Evolutionary conservation across 352 stramenopile species (phyloP).

Genomic region (Plasmopara muralis): DNA sequence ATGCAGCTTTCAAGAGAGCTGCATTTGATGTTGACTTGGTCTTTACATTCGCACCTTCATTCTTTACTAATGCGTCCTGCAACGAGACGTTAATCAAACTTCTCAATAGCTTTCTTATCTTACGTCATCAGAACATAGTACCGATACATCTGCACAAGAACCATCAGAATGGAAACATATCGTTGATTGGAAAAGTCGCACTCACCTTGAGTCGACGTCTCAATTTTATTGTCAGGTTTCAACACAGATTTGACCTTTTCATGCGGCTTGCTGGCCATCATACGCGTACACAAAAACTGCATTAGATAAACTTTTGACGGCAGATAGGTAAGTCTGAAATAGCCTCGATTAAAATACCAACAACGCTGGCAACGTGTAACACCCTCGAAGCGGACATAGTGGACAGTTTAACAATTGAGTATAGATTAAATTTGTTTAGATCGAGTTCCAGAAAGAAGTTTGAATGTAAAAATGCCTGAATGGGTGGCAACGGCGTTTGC

Average conservation of each 20-base stretch:
- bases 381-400: background rate
- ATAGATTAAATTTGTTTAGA: no score
- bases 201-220: slow-evolving; percentile 13
- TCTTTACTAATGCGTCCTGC: slow-evolving; percentile 28
- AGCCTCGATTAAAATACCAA: background rate
- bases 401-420: no score
- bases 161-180: background rate
- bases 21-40: slow-evolving; percentile 36
- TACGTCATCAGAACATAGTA: background rate
- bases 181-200: background rate
- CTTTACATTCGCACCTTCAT: slow-evolving; percentile 21
- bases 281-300: background rate
- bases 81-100: background rate
- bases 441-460: no score
- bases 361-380: slow-evolving; percentile 7
- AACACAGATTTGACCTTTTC: slow-evolving; percentile 4
- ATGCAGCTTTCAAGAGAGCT: slow-evolving; percentile 40
- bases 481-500: no score
- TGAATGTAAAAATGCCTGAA: no score
- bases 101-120: background rate
- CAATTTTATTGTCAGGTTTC: slow-evolving; percentile 7
- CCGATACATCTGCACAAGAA: slow-evolving; percentile 17
- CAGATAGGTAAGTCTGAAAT: background rate
- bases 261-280: slow-evolving; percentile 17
- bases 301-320: background rate